Conservation (phyloP, 1,139 yeast genomes). For the Lodderomyces jiufengensis region DNA sequence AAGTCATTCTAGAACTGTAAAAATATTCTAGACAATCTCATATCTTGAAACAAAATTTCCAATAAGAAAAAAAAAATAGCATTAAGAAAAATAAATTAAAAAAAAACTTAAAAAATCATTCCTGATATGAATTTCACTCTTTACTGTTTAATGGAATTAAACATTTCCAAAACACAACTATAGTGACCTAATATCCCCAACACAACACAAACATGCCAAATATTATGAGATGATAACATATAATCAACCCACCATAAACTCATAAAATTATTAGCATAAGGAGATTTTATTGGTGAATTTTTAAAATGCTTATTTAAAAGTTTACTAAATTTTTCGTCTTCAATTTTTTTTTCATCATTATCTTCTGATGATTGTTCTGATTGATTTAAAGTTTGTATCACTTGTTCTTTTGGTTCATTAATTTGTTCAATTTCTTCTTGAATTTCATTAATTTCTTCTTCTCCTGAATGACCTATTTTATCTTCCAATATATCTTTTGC, state of each 20-base stretch:
- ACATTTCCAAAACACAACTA: constrained; percentile 69
- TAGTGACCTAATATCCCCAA: constrained; percentile 88
- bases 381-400: too few species aligned
- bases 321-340: constrained; percentile 26
- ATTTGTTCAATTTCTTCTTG: constrained; percentile 19
- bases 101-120: too few species aligned
- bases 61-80: too few species aligned
- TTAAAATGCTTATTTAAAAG: constrained; percentile 55
- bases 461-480: constrained; percentile 36
- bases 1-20: too few species aligned
- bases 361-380: too few species aligned
- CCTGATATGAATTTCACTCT: background rate
- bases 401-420: background rate
- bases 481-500: constrained; percentile 36
- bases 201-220: constrained; percentile 92
- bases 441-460: constrained; percentile 46
- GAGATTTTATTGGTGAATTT: constrained; percentile 43
- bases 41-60: too few species aligned
- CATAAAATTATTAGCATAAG: constrained; percentile 45
- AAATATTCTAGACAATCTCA: too few species aligned
- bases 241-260: constrained; percentile 88
- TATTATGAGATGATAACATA: constrained; percentile 71
- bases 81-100: too few species aligned
- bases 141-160: constrained; percentile 19
- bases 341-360: constrained; percentile 7